Percentiles rank a stretch among this genome's conserved stretches.
These are phyloP conservation scores for Populus ilicifolia DNA, from an alignment of 345 rosid species.

Conservation along the genomic window DNA sequence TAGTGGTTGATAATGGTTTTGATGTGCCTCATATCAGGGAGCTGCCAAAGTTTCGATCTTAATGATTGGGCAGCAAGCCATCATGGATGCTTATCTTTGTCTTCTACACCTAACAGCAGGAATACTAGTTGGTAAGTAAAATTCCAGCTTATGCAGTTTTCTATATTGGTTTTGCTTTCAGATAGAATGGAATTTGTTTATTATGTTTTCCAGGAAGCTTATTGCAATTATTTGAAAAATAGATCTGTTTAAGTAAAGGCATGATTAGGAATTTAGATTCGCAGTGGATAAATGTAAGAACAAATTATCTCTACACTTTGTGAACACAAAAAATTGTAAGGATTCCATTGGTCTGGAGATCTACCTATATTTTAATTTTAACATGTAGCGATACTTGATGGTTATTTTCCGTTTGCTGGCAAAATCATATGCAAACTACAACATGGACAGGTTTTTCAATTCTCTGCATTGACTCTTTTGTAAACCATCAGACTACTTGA, in stretches of 20 bases:
- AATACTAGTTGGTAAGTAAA: conserved; percentile 75
- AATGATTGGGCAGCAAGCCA: conserved; percentile 96
- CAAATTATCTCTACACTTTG: too few species aligned
- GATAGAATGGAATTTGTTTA: background rate
- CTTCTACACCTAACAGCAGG: conserved; percentile 94
- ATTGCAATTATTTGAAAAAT: background rate
- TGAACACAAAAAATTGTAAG: background rate
- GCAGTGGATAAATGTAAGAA: background rate
- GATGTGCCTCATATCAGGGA: conserved; percentile 54
- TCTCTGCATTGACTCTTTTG: background rate
- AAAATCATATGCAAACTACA: background rate
- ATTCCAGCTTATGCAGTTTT: background rate
- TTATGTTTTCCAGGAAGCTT: background rate
- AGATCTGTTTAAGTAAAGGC: background rate
- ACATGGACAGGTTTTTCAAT: too few species aligned
- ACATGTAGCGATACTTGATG: background rate
- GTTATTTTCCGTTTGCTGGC: background rate
- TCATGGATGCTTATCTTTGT: conserved; percentile 98
- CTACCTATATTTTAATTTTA: background rate
- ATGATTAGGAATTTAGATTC: background rate
- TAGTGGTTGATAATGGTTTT: conserved; percentile 11
- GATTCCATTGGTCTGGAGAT: background rate
- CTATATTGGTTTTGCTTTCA: background rate
- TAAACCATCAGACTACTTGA: too few species aligned
- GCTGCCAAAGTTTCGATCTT: conserved; percentile 95